These are phyloP conservation scores for Strobilomyces dryophilus DNA, from an alignment of 768 basidiomycete genomes.

Conservation along the genomic window DNA sequence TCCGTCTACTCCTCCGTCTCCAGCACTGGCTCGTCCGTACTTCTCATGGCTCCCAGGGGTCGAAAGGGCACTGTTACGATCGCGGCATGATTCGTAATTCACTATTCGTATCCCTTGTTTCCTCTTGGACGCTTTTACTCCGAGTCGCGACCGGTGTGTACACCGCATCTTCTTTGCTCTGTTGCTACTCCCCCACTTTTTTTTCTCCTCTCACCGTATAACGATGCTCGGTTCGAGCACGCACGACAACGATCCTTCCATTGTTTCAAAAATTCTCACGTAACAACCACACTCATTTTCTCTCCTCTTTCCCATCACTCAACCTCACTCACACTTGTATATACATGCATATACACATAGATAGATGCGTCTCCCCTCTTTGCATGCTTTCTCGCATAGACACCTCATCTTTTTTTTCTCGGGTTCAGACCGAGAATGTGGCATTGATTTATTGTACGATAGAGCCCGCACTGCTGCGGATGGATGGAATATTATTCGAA, in stretches of 20 bases:
- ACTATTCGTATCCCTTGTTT: constrained; percentile 5
- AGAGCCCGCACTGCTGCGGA: constrained; percentile 22
- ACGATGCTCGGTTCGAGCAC: constrained; percentile 18
- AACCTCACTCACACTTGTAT: constrained; percentile 30
- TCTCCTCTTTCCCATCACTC: constrained; percentile 9
- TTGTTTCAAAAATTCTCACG: constrained; percentile 5
- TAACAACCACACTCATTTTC: constrained; percentile 26
- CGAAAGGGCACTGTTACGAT: constrained; percentile 9
- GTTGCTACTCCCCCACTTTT: background rate
- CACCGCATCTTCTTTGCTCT: constrained; percentile 7
- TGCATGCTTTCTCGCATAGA: constrained; percentile 31
- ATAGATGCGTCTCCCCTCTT: constrained; percentile 24
- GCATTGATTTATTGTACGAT: constrained; percentile 37
- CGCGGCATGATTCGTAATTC: constrained; percentile 10
- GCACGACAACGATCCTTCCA: constrained; percentile 21
- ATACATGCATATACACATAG: constrained; percentile 37
- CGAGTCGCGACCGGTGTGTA: constrained; percentile 15
- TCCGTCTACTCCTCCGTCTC: constrained; percentile 20
- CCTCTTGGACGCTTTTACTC: constrained; percentile 19
- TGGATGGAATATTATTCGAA: constrained; percentile 31
- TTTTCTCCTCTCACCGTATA: background rate
- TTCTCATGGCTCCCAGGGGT: constrained; percentile 28
- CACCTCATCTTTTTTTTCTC: constrained; percentile 13
- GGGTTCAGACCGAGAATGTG: constrained; percentile 21
- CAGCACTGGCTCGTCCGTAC: constrained; percentile 26